Evolutionary conservation across 1,139 yeast species (phyloP).

Genomic region (Candida gigantensis): DNA sequence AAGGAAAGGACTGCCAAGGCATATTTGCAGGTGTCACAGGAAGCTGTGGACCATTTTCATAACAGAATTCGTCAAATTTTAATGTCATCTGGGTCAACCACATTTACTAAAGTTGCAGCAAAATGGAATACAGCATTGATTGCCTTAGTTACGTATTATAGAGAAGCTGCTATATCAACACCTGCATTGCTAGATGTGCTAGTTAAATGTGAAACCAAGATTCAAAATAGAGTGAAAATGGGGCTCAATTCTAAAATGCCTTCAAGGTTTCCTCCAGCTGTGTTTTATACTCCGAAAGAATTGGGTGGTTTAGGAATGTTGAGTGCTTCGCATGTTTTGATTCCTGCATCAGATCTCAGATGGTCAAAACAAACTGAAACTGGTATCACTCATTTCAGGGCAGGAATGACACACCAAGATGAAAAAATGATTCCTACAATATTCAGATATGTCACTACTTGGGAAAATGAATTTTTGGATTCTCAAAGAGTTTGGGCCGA

Average conservation of each 20-base stretch:
- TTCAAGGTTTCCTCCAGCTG: constrained; percentile 97
- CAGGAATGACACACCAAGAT: constrained; percentile 87
- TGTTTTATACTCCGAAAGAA: constrained; percentile 95
- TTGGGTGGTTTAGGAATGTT: constrained; percentile 97
- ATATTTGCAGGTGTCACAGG: constrained; percentile 77
- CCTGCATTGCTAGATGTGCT: constrained; percentile 74
- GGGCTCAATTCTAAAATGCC: constrained; percentile 99
- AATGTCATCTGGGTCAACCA: constrained; percentile 94
- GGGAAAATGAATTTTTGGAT: constrained; percentile 96
- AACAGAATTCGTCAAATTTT: constrained; percentile 85
- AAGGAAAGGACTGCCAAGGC: constrained; percentile 92
- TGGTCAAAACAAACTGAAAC: constrained; percentile 95
- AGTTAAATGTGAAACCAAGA: constrained; percentile 89
- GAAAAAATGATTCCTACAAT: constrained; percentile 88
- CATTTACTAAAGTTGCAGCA: constrained; percentile 91
- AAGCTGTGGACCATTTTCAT: constrained; percentile 76
- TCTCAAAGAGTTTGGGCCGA: constrained; percentile 99
- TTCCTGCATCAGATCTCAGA: constrained; percentile 87
- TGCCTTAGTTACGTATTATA: constrained; percentile 80
- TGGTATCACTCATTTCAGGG: constrained; percentile 90
- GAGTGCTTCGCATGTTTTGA: constrained; percentile 92
- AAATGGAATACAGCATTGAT: constrained; percentile 96
- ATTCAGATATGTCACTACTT: constrained; percentile 86
- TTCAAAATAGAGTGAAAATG: constrained; percentile 91
- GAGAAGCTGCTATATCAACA: constrained; percentile 92